Evolutionary conservation across 306 rosid species (phyloP), one percentile per base, ranked within the genome.

Genomic region (Citrullus mucosospermus): DNA sequence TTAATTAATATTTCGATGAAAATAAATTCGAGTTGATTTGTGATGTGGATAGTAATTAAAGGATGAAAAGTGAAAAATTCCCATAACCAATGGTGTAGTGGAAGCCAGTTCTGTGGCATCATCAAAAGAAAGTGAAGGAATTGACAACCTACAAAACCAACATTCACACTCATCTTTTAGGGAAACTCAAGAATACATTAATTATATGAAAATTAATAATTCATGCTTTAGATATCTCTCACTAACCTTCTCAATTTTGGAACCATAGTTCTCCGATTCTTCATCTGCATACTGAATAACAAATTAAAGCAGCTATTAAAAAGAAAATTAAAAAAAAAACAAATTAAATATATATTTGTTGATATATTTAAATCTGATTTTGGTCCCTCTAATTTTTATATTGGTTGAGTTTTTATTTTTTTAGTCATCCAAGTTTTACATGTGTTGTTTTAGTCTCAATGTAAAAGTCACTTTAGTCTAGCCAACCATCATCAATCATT

Each of bases 91-190:
- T 20, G 10, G 75, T 25, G 76, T 20, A 1, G 38, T 18, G 34
- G 34, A 12, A 1, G 44, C 43, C 17, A 2, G 10, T 20, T 13
- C 9, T 13, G 41, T 22, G 34, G 11, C n/a, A 80, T 84, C 80
- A 34, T 90, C 88, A 93, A 48, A 65, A 80, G 80, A 93, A 93
- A 77, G 75, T 76, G 74, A 93, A 93, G 56, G 97, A 93, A 81
- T 84, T 71, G 54, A 93, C 92, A 7, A 85, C 94, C 97, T 93
- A 93, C 93, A 85, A 68, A 84, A 70, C 62, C 82, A 85, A 88
- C 39, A 20, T 18, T 66, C 79, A 57, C 48, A 36, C 55, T 57
- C 60, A 38, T 41, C 62, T 61, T 73, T 48, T 22, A 16, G 54
- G 15, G 51, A 75, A 68, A 46, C 68, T 48, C 9, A 0, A 44